phyloP scores from a whole-genome alignment of 257 asterid species.

The Capsicum baccatum region DNA sequence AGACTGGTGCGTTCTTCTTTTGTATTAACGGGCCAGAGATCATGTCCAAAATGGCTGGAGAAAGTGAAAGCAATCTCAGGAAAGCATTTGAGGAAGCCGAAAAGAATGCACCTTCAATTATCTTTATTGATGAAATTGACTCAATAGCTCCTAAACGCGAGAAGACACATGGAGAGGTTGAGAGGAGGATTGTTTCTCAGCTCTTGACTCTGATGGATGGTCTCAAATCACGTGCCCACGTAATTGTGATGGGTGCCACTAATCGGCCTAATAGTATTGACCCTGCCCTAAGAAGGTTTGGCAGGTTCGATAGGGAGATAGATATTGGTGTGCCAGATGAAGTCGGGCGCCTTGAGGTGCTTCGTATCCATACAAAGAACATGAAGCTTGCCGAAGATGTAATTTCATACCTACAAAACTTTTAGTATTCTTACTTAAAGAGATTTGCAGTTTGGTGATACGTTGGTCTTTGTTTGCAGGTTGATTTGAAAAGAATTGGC shows the following conservation, averaged over 20 bases:
- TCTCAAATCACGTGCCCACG: constrained; percentile 87
- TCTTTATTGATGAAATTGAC: constrained; percentile 87
- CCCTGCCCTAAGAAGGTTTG: constrained; percentile 91
- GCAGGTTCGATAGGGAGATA: constrained; percentile 90
- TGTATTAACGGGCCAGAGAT: constrained; percentile 89
- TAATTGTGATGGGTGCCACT: constrained; percentile 93
- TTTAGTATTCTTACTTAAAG: neutral
- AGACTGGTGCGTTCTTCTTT: constrained; percentile 94
- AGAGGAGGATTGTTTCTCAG: constrained; percentile 94
- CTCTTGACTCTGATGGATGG: constrained; percentile 96
- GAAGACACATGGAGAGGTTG: constrained; percentile 91
- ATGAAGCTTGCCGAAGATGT: constrained; percentile 94
- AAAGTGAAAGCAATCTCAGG: constrained; percentile 91
- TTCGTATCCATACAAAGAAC: constrained; percentile 89
- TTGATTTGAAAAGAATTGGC: constrained; percentile 80
- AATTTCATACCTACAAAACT: constrained; percentile 17
- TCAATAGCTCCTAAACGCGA: constrained; percentile 96
- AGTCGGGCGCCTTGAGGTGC: constrained; percentile 96
- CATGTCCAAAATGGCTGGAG: constrained; percentile 93
- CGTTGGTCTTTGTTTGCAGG: constrained; percentile 50
- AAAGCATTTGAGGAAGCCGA: constrained; percentile 97
- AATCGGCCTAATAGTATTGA: constrained; percentile 94
- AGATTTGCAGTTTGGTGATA: neutral
- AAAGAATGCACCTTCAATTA: constrained; percentile 93
- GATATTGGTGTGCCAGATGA: constrained; percentile 97